Percentiles rank a stretch among this genome's conserved stretches.
These are phyloP conservation scores for Aureobasidium musti DNA, from an alignment of 2,329 filamentous ascomycete genomes.

Conservation along the genomic window DNA sequence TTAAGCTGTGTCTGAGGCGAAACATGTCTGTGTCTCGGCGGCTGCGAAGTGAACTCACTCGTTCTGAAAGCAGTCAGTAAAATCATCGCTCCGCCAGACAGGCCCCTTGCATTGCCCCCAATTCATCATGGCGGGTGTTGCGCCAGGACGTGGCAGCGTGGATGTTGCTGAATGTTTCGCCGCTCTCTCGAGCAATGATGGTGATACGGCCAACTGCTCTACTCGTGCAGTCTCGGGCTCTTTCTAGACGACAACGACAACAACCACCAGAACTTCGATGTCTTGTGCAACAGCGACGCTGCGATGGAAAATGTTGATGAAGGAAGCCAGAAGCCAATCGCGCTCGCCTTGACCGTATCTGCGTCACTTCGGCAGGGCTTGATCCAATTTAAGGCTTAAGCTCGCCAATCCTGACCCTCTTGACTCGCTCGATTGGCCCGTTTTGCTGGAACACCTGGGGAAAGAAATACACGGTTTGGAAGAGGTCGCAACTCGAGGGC, in stretches of 20 bases:
- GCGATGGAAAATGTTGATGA: constrained; percentile 26
- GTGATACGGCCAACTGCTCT: constrained; percentile 17
- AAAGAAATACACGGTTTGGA: neutral
- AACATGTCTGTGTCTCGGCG: constrained; percentile 3
- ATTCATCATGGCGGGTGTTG: constrained; percentile 50
- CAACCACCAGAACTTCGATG: constrained; percentile 17
- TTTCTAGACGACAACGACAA: constrained; percentile 24
- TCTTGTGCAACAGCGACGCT: constrained; percentile 24
- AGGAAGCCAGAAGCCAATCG: constrained; percentile 22
- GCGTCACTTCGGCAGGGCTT: constrained; percentile 26
- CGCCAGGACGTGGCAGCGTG: constrained; percentile 8
- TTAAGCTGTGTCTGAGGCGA: constrained; percentile 13
- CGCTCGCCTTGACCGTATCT: constrained; percentile 20
- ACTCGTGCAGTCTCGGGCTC: constrained; percentile 13
- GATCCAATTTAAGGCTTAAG: constrained; percentile 4
- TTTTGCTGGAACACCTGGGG: constrained; percentile 11
- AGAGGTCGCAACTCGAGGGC: neutral
- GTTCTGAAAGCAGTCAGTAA: constrained; percentile 62
- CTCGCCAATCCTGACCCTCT: constrained; percentile 6
- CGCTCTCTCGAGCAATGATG: constrained; percentile 15
- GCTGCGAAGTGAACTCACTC: constrained; percentile 57
- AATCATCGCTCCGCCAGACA: constrained; percentile 63
- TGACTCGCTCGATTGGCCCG: constrained; percentile 4
- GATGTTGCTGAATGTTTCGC: constrained; percentile 1
- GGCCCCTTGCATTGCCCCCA: constrained; percentile 57